Base-by-base conservation (phyloP, 2,329 filamentous ascomycete genomes). In the Aureobasidium sp. region DNA sequence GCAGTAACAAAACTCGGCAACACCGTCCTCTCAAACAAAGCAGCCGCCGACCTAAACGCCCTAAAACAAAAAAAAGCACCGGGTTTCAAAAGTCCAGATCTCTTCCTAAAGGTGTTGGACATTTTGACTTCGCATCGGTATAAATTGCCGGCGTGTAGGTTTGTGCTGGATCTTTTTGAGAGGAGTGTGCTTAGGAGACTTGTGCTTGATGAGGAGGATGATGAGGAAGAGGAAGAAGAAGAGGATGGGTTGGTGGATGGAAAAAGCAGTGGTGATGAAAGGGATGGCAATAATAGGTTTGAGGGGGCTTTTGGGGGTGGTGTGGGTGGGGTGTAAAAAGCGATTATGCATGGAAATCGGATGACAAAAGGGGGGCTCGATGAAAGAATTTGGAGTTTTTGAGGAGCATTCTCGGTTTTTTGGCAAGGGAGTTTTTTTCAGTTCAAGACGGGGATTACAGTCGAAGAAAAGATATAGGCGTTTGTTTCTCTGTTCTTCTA, bases 101-200 rank as follows among this genome's bases (percentile, higher is more conserved):
- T 99, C 45, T 97, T 97, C 77, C 86, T 87, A 67, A 90, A 91
- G 70, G 86, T 94, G 50, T 86, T 99, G 79, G 83, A 85, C 9
- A 81, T 97, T 53, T 81, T 99, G 63, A 91, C 97, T 73, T 86
- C 85, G 67, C 93, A 96, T 68, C 91, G 95, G 71, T 97, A 94
- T 74, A 85, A 91, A 27, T 81, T 99, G 2, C 88, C 87, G 1
- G 89, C 95, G 32, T 88, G 93, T 64, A 87, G 93, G 49, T 92
- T 96, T 75, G 89, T 96, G 39, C 86, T 97, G 63, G 94, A 97
- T 71, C 77, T 99, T 27, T 99, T 99, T 69, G 93, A 97, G 70
- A 94, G 93, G 75, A 87, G 84, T 63, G 90, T 97, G 47, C 81
- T 97, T 75, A 82, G 91, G 65, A 84, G 85, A 66, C 89, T 97